Evolutionary conservation across 768 basidiomycete genomes (phyloP).

Genomic region (Termitomyces sp.): DNA sequence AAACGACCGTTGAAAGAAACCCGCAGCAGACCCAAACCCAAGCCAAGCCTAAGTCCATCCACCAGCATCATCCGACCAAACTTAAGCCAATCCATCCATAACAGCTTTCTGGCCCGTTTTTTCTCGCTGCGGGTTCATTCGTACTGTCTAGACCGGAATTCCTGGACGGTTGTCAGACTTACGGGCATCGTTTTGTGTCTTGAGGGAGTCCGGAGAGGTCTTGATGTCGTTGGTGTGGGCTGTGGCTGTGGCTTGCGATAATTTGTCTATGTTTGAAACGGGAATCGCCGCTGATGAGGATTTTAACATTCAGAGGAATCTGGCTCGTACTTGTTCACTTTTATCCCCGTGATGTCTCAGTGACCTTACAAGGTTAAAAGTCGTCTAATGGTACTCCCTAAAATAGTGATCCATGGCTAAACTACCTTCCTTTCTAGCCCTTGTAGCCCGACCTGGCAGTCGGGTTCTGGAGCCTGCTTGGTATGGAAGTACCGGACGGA

Average conservation of each 20-base stretch:
- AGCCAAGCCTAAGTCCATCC: constrained; percentile 3
- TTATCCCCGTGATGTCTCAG: background rate
- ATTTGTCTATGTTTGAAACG: constrained; percentile 18
- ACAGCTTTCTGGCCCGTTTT: constrained; percentile 6
- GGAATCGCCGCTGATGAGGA: constrained; percentile 13
- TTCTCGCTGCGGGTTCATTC: constrained; percentile 9
- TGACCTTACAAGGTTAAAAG: background rate
- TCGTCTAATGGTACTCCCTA: background rate
- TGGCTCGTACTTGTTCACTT: background rate
- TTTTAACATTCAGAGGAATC: too few relatives aligned
- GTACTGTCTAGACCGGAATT: constrained; percentile 12
- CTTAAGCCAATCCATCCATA: constrained; percentile 20
- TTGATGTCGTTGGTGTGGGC: constrained; percentile 18
- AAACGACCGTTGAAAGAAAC: background rate
- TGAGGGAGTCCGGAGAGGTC: constrained; percentile 23
- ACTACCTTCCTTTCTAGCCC: too few relatives aligned
- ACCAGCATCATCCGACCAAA: constrained; percentile 12
- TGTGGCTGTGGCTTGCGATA: constrained; percentile 16
- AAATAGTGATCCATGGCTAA: background rate
- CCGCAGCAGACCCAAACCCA: constrained; percentile 1
- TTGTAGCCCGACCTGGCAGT: too few relatives aligned
- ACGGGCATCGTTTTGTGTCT: constrained; percentile 29
- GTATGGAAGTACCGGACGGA: too few relatives aligned
- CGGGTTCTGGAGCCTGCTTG: background rate
- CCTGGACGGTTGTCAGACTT: constrained; percentile 15